Evolutionary conservation across 2,329 filamentous ascomycete genomes (phyloP).

Genomic region (Botrytis medusae): DNA sequence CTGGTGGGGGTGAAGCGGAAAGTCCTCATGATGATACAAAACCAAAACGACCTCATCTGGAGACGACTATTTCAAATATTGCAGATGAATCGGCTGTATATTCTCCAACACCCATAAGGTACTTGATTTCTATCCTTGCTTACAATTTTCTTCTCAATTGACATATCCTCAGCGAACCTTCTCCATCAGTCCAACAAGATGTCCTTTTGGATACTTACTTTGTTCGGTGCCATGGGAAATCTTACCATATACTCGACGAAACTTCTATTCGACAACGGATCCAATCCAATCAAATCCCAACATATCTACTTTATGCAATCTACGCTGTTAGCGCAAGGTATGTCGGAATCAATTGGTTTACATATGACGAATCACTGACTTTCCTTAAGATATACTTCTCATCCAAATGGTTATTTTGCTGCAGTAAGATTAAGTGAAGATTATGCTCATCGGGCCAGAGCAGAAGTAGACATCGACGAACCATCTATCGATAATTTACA

Average conservation of each 20-base stretch:
- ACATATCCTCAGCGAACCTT: conserved; percentile 45
- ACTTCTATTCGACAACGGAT: conserved; percentile 69
- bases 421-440: conserved; percentile 69
- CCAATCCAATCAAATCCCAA: conserved; percentile 55
- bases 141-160: background rate
- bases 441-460: conserved; percentile 67
- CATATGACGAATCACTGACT: conserved; percentile 26
- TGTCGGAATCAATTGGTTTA: conserved; percentile 4
- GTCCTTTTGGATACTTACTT: conserved; percentile 77
- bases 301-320: conserved; percentile 55
- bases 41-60: conserved; percentile 41
- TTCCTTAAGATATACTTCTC: conserved; percentile 63
- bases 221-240: conserved; percentile 74
- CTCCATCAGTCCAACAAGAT: conserved; percentile 55
- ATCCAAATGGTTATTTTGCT: conserved; percentile 65
- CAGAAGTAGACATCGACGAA: conserved; percentile 74
- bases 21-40: conserved; percentile 40
- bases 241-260: conserved; percentile 80
- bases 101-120: conserved; percentile 46
- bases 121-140: conserved; percentile 24
- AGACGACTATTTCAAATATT: conserved; percentile 40
- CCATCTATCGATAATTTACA: conserved; percentile 78
- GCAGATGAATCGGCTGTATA: conserved; percentile 45
- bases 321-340: conserved; percentile 64
- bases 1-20: conserved; percentile 30